Conservation (phyloP, 306 rosid species). For the barrel medic (Medicago truncatula) region DNA sequence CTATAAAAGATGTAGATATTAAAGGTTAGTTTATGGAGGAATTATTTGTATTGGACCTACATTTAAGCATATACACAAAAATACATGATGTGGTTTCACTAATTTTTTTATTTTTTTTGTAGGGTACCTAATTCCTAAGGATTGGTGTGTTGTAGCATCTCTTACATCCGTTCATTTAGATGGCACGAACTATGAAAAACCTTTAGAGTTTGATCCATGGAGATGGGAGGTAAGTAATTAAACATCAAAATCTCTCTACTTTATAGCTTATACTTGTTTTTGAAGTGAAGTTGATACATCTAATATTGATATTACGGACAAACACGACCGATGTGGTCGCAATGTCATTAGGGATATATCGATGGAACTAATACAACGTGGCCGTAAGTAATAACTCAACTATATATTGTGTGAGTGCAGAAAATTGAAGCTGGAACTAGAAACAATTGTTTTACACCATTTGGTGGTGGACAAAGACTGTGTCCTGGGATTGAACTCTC, state of each 20-base stretch:
- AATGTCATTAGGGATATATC: no score
- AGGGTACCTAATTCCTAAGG: slow-evolving; percentile 82
- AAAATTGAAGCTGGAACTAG: slow-evolving; percentile 47
- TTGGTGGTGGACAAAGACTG: slow-evolving; percentile 95
- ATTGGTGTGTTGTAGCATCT: slow-evolving; percentile 78
- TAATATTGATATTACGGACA: no score
- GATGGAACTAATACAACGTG: not conserved
- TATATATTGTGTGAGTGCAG: slow-evolving; percentile 34
- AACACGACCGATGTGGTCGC: no score
- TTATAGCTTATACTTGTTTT: not conserved
- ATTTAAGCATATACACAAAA: not conserved
- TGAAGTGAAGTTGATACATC: not conserved
- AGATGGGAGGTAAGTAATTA: slow-evolving; percentile 83
- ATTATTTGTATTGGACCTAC: not conserved
- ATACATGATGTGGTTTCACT: not conserved
- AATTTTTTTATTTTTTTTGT: slow-evolving; percentile 3
- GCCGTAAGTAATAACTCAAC: not conserved
- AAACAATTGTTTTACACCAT: slow-evolving; percentile 72
- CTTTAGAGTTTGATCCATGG: slow-evolving; percentile 83
- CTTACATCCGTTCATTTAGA: slow-evolving; percentile 85
- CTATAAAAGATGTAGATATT: slow-evolving; percentile 74
- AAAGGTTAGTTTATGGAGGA: slow-evolving; percentile 51
- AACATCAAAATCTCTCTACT: not conserved
- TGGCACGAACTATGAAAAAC: slow-evolving; percentile 62
- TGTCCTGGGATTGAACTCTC: slow-evolving; percentile 95